Evolutionary conservation across 495 filamentous ascomycete genomes (phyloP).

Genomic region (Daldinia childiae): DNA sequence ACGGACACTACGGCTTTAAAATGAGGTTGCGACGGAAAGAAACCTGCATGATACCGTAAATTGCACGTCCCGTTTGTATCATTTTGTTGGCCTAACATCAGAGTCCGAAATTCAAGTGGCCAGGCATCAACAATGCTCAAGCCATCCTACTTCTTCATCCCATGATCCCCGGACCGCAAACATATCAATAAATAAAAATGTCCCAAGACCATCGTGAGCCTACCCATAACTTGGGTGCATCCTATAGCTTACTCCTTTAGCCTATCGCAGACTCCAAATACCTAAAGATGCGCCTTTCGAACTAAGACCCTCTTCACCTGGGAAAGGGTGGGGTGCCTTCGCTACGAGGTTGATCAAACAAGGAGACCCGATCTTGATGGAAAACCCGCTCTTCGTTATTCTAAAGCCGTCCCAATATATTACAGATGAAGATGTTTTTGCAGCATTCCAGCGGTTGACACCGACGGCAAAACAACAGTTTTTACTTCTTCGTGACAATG

Average conservation of each 20-base stretch:
- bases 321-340: slow-evolving; percentile 5
- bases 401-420: background rate
- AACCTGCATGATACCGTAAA: background rate
- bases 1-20: background rate
- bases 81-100: background rate
- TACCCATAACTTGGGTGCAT: too few relatives aligned
- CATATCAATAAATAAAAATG: background rate
- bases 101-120: background rate
- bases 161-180: background rate
- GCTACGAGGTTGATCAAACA: background rate
- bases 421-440: background rate
- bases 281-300: slow-evolving; percentile 5
- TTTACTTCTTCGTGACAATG: background rate
- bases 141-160: background rate
- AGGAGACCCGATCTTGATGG: background rate
- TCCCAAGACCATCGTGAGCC: slow-evolving; percentile 1
- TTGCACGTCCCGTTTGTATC: background rate
- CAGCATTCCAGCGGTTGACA: background rate
- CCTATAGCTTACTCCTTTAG: background rate
- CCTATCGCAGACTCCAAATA: background rate
- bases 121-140: background rate
- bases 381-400: background rate
- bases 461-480: background rate
- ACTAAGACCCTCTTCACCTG: slow-evolving; percentile 1
- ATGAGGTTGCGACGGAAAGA: background rate